Evolutionary conservation across 2,329 filamentous ascomycete species (phyloP).

Genomic region (Polytolypa hystricis): DNA sequence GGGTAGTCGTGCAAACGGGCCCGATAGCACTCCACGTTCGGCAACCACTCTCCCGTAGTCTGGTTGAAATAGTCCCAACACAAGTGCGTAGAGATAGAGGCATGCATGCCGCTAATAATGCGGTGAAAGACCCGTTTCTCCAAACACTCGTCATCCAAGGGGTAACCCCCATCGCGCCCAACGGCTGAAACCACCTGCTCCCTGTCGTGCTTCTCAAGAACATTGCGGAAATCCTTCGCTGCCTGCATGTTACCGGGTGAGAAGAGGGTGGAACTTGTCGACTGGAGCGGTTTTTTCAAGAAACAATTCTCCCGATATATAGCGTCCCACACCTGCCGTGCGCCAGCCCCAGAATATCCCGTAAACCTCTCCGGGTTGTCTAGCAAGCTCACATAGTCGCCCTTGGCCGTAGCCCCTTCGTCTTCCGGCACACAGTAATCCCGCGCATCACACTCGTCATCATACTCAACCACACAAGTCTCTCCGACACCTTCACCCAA

Average conservation of each 20-base stretch:
- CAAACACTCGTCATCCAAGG: conserved; percentile 81
- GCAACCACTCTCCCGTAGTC: conserved; percentile 83
- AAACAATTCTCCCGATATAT: conserved; percentile 98
- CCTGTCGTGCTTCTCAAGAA: conserved; percentile 40
- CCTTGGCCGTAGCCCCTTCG: conserved; percentile 72
- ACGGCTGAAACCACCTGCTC: conserved; percentile 38
- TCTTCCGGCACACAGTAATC: conserved; percentile 97
- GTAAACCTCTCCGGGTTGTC: conserved; percentile 95
- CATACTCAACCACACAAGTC: conserved; percentile 93
- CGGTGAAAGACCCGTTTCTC: conserved; percentile 99
- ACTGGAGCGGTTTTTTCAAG: conserved; percentile 34
- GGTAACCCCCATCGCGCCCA: conserved; percentile 44
- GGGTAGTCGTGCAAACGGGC: conserved; percentile 72
- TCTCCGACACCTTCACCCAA: conserved; percentile 82
- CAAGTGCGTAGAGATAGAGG: conserved; percentile 89
- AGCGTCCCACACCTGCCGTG: conserved; percentile 88
- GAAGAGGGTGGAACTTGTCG: conserved; percentile 11
- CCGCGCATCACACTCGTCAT: conserved; percentile 91
- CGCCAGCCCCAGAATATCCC: conserved; percentile 74
- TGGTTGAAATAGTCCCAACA: conserved; percentile 96
- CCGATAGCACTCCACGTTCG: conserved; percentile 82
- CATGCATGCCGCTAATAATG: conserved; percentile 93
- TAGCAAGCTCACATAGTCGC: conserved; percentile 89
- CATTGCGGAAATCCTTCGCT: conserved; percentile 49
- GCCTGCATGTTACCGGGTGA: conserved; percentile 42